Conservation (phyloP, 2,329 filamentous ascomycete species). For the Coniochaeta ligniaria region DNA sequence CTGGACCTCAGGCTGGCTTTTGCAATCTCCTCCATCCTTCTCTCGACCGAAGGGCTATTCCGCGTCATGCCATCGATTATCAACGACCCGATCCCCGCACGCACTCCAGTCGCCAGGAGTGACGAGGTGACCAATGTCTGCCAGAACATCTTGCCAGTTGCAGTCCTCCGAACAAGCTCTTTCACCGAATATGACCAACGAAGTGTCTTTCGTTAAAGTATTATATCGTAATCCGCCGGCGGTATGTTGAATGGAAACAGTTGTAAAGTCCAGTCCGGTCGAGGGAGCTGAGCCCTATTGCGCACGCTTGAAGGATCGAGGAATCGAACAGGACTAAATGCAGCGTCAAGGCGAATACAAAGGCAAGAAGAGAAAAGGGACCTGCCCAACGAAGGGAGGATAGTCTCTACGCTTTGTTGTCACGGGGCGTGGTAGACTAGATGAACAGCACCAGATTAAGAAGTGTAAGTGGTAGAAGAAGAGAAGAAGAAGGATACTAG, state of each 20-base stretch:
- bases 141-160: constrained; percentile 26
- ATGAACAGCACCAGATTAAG: not conserved
- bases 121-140: constrained; percentile 23
- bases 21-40: constrained; percentile 20
- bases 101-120: constrained; percentile 25
- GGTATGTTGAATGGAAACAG: not conserved
- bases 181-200: not conserved
- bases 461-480: not conserved
- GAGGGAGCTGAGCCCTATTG: not conserved
- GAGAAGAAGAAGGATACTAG: not conserved
- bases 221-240: not conserved
- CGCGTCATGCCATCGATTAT: constrained; percentile 16
- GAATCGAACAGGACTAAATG: not conserved
- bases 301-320: not conserved
- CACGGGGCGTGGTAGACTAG: not conserved
- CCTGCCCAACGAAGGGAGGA: not conserved
- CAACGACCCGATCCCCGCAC: constrained; percentile 23
- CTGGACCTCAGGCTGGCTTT: constrained; percentile 10
- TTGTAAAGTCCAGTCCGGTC: not conserved
- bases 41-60: constrained; percentile 16
- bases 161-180: not conserved
- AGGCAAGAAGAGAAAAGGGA: not conserved
- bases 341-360: not conserved
- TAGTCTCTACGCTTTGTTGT: not conserved
- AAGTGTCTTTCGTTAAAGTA: not conserved